Percentiles rank a stretch among this genome's conserved stretches.
Evolutionary conservation across 768 basidiomycete species (phyloP).

Genomic region (Hericium alpestre): DNA sequence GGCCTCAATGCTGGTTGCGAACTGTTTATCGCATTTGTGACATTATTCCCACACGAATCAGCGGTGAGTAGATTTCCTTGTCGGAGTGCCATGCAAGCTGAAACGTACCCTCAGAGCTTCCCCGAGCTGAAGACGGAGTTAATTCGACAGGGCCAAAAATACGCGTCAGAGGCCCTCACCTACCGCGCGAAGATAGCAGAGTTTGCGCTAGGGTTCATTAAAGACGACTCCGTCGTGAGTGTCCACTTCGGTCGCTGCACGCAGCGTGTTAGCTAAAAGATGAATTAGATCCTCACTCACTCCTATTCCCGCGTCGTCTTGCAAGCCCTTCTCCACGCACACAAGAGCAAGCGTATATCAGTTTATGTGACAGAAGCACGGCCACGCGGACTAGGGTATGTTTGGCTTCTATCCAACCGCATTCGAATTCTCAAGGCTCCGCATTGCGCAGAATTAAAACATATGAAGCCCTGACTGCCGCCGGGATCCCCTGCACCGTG

Average conservation of each 20-base stretch:
- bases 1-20: conserved; percentile 84
- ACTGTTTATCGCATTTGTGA: conserved; percentile 84
- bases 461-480: conserved; percentile 74
- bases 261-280: conserved; percentile 8
- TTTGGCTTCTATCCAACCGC: conserved; percentile 7
- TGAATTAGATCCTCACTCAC: conserved; percentile 81
- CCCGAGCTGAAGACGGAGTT: conserved; percentile 74
- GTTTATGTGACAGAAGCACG: conserved; percentile 97
- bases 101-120: conserved; percentile 50
- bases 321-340: conserved; percentile 82
- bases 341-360: conserved; percentile 85
- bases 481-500: conserved; percentile 90
- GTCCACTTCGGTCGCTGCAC: conserved; percentile 9
- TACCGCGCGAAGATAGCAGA: conserved; percentile 87
- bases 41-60: conserved; percentile 72
- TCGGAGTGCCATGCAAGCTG: conserved; percentile 6
- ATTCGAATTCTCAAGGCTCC: neutral
- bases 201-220: conserved; percentile 83
- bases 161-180: conserved; percentile 66
- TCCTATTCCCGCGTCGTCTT: conserved; percentile 95
- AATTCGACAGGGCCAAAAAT: conserved; percentile 69
- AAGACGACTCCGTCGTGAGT: conserved; percentile 81
- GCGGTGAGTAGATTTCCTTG: conserved; percentile 39
- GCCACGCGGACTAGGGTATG: conserved; percentile 80
- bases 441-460: conserved; percentile 66